phyloP scores from a whole-genome alignment of 2,329 filamentous ascomycete species.

The Aspergillus sp. region DNA sequence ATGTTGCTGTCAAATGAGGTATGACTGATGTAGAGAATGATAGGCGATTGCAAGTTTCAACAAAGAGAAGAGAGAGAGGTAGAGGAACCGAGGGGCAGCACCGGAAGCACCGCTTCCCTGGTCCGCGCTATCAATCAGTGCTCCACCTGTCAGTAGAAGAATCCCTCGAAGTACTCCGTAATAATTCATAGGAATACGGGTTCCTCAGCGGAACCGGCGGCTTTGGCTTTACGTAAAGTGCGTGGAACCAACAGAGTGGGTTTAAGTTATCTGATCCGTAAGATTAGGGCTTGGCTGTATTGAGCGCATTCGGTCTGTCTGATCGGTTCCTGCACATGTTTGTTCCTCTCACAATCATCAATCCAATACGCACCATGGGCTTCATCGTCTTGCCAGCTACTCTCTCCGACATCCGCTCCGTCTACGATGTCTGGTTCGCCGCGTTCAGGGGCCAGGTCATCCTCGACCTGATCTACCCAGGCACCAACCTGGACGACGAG shows the following conservation, averaged over 20 bases:
- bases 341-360: not conserved
- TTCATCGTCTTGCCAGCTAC: not conserved
- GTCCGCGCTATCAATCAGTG: not conserved
- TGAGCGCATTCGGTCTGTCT: not conserved
- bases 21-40: not conserved
- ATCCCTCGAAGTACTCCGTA: not conserved
- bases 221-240: not conserved
- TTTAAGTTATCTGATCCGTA: slow-evolving; percentile 1
- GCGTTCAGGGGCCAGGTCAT: not conserved
- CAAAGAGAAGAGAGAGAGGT: not conserved
- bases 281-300: not conserved
- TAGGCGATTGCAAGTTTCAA: not conserved
- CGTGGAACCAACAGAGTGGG: not conserved
- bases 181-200: not conserved
- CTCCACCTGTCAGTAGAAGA: not conserved
- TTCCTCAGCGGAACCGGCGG: not conserved
- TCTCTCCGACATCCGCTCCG: not conserved
- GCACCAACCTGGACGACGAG: not conserved
- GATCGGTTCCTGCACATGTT: no score
- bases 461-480: not conserved
- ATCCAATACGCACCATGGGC: not conserved
- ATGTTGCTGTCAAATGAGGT: slow-evolving; percentile 7
- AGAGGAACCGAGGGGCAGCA: not conserved
- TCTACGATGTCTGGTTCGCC: slow-evolving; percentile 2
- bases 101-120: not conserved